These are phyloP conservation scores for Exophiala alcalophila DNA, from an alignment of 2,329 filamentous ascomycete species.

Conservation along the genomic window DNA sequence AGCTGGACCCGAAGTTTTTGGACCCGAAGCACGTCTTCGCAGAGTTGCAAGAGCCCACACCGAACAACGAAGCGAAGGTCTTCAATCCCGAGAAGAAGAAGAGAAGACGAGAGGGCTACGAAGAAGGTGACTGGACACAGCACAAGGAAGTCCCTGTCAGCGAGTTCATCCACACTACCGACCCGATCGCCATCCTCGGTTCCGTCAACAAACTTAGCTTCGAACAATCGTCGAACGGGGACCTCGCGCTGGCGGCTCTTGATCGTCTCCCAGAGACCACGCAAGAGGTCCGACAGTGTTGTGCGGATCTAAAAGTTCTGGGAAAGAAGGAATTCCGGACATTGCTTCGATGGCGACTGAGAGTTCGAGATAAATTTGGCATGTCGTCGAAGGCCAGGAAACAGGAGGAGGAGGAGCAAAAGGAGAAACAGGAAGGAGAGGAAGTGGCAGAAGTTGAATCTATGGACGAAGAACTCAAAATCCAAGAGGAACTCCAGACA, in stretches of 20 bases:
- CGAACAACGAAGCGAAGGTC: constrained; percentile 96
- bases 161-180: constrained; percentile 89
- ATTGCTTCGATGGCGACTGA: constrained; percentile 83
- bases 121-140: constrained; percentile 90
- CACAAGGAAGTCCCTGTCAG: constrained; percentile 85
- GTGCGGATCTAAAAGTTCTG: constrained; percentile 80
- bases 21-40: constrained; percentile 89
- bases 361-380: constrained; percentile 85
- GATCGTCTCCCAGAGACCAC: constrained; percentile 85
- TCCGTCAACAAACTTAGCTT: constrained; percentile 82
- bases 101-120: constrained; percentile 94
- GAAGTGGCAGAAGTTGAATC: constrained; percentile 79
- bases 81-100: constrained; percentile 98
- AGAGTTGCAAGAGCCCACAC: constrained; percentile 77
- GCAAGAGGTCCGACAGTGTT: constrained; percentile 73
- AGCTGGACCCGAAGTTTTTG: constrained; percentile 86
- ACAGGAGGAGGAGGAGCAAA: constrained; percentile 31
- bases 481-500: constrained; percentile 81
- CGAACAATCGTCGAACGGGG: constrained; percentile 71
- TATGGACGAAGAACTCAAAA: constrained; percentile 92
- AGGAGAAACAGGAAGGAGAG: constrained; percentile 52
- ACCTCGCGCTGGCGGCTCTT: constrained; percentile 82
- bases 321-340: constrained; percentile 93
- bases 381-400: constrained; percentile 53
- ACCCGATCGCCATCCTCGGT: constrained; percentile 90